Evolutionary conservation across 192 early-diverging fungal genomes (phyloP).

Genomic region (Coemansia sp.): DNA sequence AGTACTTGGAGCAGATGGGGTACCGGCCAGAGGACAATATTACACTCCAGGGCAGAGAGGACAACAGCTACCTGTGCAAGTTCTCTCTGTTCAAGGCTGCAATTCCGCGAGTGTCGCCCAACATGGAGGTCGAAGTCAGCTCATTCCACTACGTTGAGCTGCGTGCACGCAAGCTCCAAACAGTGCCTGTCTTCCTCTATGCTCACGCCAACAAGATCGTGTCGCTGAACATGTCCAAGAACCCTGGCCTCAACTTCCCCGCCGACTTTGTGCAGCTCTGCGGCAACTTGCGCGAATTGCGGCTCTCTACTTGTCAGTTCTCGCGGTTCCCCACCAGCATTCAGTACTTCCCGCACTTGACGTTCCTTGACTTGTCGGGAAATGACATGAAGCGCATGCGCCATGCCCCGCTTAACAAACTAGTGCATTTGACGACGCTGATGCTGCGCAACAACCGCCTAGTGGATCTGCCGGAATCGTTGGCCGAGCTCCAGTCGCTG

Average conservation of each 20-base stretch:
- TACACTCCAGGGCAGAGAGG: conserved; percentile 76
- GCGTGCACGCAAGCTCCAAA: conserved; percentile 68
- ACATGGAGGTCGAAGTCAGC: conserved; percentile 52
- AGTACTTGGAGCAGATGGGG: conserved; percentile 73
- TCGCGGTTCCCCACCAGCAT: conserved; percentile 66
- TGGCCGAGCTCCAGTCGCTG: conserved; percentile 60
- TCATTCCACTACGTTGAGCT: conserved; percentile 68
- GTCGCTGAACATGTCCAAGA: conserved; percentile 78
- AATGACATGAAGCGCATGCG: conserved; percentile 72
- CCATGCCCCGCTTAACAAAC: conserved; percentile 60
- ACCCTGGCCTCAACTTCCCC: conserved; percentile 77
- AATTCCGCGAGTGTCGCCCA: conserved; percentile 53
- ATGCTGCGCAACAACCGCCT: conserved; percentile 73
- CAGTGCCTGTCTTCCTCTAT: conserved; percentile 77
- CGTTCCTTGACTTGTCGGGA: conserved; percentile 72
- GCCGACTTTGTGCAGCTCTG: conserved; percentile 80
- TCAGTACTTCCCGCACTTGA: conserved; percentile 60
- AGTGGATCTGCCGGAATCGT: conserved; percentile 63
- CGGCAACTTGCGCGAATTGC: conserved; percentile 61
- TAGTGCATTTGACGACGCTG: conserved; percentile 61
- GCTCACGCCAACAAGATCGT: conserved; percentile 68
- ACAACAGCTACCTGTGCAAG: conserved; percentile 81
- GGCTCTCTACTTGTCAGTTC: conserved; percentile 70
- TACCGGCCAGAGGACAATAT: conserved; percentile 76
- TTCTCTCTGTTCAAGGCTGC: conserved; percentile 68